Base-by-base conservation (phyloP, 495 filamentous ascomycete species). In the Talaromyces borbonicus region DNA sequence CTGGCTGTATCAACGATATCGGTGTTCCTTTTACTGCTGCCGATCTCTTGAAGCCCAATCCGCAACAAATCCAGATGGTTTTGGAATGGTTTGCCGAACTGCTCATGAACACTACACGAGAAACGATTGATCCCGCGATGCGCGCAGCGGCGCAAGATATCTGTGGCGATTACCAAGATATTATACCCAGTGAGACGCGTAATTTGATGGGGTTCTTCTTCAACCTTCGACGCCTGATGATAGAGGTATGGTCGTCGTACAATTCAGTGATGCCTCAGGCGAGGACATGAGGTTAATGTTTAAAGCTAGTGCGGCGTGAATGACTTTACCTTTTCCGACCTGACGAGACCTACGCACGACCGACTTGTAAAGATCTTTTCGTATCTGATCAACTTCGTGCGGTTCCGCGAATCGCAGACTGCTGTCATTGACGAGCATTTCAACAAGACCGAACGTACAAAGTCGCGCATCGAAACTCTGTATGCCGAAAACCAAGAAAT, bases 71-170 rank as follows among this genome's bases (percentile, higher is more conserved):
- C 38, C 93, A 97, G 64, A 84, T 87, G 74, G 85, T 98, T 26
- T 90, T 95, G 49, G 92, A 98, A 75, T 93, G 87, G 85, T 93
- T 97, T 56, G 90, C 86, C 36, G 89, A 95, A 56, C 68, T 95
- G 8, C 74, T 97, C 18, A 87, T 96, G 75, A 94, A 94, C 62
- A 79, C 83, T 36, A 94, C 87, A 15, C 80, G 84, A 40, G 85
- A 90, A 42, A 87, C 88, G 3, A 84, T 98, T 40, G 89, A 96
- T 53, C 93, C 92, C 18, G 88, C 89, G 1, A 94, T 97, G 85
- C 81, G 79, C 57, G 89, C 88, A 4, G 89, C 89, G 0, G 80
- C 83, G 15, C 85, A 94, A 49, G 85, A 96, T 58, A 61, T 94
- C 3, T 86, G 81, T 56, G 87, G 87, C 51, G 84, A 82, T 46